Evolutionary conservation across 2,329 filamentous ascomycete species (phyloP).

Genomic region (Neopestalotiopsis sp.): DNA sequence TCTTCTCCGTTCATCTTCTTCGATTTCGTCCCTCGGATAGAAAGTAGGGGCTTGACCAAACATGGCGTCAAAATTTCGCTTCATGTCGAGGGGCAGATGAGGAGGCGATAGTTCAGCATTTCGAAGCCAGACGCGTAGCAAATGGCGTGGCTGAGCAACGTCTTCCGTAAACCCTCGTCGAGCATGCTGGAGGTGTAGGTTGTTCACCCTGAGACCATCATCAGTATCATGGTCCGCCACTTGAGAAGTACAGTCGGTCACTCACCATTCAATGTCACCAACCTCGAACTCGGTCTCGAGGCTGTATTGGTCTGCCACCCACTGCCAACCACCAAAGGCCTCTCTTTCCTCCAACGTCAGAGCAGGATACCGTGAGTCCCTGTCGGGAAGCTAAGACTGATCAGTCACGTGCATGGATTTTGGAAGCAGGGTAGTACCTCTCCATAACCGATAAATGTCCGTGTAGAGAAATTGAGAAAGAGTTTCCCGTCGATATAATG

Average conservation of each 20-base stretch:
- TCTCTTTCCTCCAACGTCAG: slow-evolving; percentile 6
- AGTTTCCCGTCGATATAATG: background rate
- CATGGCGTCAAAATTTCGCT: slow-evolving; percentile 4
- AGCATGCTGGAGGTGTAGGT: slow-evolving; percentile 5
- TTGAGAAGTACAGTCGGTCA: background rate
- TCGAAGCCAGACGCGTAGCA: slow-evolving; percentile 12
- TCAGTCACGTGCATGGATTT: background rate
- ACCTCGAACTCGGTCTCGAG: background rate
- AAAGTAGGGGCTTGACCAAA: background rate
- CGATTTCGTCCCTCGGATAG: background rate
- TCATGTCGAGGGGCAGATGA: background rate
- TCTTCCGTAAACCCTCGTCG: slow-evolving; percentile 5
- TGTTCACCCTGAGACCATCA: background rate
- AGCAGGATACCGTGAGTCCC: background rate
- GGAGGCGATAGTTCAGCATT: background rate
- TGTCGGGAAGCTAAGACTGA: background rate
- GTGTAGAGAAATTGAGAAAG: slow-evolving; percentile 9
- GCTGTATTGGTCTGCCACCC: slow-evolving; percentile 9
- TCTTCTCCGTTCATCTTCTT: background rate
- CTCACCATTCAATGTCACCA: slow-evolving; percentile 5
- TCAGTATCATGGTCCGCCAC: background rate
- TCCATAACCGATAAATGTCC: slow-evolving; percentile 3
- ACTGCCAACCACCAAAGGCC: slow-evolving; percentile 11
- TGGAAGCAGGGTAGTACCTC: background rate
- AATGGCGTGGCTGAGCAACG: background rate